phyloP scores from a whole-genome alignment of 345 rosid genomes.

The Melaleuca alternifolia region DNA sequence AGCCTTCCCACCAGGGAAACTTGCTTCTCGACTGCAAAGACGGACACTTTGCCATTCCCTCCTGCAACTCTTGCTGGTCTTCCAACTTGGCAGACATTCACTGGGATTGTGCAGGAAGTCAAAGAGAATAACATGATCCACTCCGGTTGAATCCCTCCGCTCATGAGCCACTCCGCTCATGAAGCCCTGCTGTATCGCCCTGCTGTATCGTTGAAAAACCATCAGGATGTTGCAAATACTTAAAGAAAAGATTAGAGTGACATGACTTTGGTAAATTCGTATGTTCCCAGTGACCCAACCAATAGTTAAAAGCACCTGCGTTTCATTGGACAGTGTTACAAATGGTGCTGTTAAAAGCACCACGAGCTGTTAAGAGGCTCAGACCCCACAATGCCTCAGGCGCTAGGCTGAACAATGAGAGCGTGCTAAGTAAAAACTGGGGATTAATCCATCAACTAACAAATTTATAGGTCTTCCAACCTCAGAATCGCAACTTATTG shows the following conservation, averaged over 20 bases:
- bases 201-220: constrained; percentile 1
- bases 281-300: too few species aligned
- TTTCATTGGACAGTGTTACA: too few species aligned
- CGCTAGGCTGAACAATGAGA: background rate
- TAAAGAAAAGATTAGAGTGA: too few species aligned
- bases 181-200: constrained; percentile 59
- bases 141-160: constrained; percentile 72
- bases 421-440: background rate
- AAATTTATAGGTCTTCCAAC: background rate
- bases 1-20: constrained; percentile 58
- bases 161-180: constrained; percentile 78
- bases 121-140: constrained; percentile 76
- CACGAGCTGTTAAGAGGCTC: too few species aligned
- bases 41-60: constrained; percentile 78
- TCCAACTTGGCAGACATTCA: constrained; percentile 91
- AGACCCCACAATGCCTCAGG: background rate
- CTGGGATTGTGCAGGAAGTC: constrained; percentile 91
- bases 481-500: background rate
- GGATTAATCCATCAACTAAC: background rate
- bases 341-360: too few species aligned
- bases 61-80: constrained; percentile 91
- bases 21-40: constrained; percentile 91
- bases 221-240: background rate
- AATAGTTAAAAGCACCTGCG: too few species aligned
- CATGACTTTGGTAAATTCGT: too few species aligned